Conservation (phyloP, 345 rosid species). For the Anacardium occidentale region DNA sequence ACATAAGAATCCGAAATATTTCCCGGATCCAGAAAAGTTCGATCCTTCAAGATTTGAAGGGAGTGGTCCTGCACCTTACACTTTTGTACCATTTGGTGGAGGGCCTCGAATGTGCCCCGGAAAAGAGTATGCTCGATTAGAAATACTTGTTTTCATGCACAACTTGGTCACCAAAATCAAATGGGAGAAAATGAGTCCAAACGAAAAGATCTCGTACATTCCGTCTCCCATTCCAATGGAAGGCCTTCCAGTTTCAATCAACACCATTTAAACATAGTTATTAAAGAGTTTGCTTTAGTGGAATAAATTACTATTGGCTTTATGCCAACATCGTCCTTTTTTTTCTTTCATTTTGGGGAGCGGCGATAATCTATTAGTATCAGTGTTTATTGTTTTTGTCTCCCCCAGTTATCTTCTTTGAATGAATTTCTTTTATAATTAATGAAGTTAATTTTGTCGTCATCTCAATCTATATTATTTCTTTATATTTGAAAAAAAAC, state of each 20-base stretch:
- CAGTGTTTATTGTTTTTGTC: no score
- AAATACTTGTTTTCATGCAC: slow-evolving; percentile 31
- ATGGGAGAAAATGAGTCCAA: slow-evolving; percentile 16
- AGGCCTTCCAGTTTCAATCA: slow-evolving; percentile 23
- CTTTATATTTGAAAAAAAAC: no score
- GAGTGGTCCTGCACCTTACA: slow-evolving; percentile 19
- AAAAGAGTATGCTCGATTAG: slow-evolving; percentile 29
- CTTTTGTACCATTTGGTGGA: slow-evolving; percentile 34
- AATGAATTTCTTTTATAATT: no score
- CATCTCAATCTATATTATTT: no score
- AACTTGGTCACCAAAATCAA: slow-evolving; percentile 24
- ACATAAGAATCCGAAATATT: slow-evolving; percentile 27
- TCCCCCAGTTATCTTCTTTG: no score
- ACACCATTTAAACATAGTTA: slow-evolving; percentile 4
- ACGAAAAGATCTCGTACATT: slow-evolving; percentile 27
- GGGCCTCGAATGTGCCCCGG: slow-evolving; percentile 36
- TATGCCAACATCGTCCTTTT: neutral
- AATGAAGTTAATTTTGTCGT: no score
- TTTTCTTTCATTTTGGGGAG: neutral
- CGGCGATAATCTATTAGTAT: no score
- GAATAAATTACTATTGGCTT: neutral
- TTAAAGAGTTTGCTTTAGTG: neutral
- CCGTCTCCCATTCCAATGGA: slow-evolving; percentile 30
- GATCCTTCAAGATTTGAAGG: slow-evolving; percentile 35
- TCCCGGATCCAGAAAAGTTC: slow-evolving; percentile 32